Evolutionary conservation across 2,329 filamentous ascomycete genomes (phyloP), one percentile per base, ranked within the genome.

Genomic region (Cladophialophora bantiana): DNA sequence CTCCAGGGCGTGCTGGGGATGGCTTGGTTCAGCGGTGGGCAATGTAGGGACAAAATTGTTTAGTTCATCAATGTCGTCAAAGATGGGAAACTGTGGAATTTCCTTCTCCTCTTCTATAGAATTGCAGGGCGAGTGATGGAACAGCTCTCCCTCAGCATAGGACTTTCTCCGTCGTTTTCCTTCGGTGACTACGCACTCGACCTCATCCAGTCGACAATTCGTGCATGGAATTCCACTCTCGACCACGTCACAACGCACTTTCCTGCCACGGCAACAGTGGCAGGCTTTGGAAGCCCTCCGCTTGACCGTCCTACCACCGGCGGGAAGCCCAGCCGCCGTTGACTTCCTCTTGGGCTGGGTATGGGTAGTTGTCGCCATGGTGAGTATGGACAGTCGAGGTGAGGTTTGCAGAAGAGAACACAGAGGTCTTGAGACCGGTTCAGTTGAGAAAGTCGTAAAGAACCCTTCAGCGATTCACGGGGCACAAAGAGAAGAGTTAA

Each of bases 161-260:
- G 80, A 93, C 90, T 92, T 93, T 42, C 71, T 69, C 85, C 93
- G 90, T 74, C 93, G 88, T 73, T 93, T 92, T 82, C 91, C 94
- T 78, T 96, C 89, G 71, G 90, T 89, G 31, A 92, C 88, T 63
- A 90, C 74, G 70, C 82, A 84, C 70, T 81, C 78, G 54, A 84
- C 82, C 69, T 82, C 81, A 66, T 84, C 82, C 71, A 83, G 73
- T 26, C 91, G 85, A 80, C 93, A 96, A 79, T 96, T 96, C 64
- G 91, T 93, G 78, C 93, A 96, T 1, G 93, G 93, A 52, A 90
- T 90, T 57, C 90, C 90, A 78, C 88, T 87, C 78, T 96, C 93
- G 66, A 95, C 93, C 64, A 97, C 93, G 81, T 97, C 94, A 82
- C 94, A 97, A 65, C 94, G 88, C 50, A 97, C 94, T 78, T 97